phyloP scores from a whole-genome alignment of 306 rosid species.

The Ceratonia siliqua region DNA sequence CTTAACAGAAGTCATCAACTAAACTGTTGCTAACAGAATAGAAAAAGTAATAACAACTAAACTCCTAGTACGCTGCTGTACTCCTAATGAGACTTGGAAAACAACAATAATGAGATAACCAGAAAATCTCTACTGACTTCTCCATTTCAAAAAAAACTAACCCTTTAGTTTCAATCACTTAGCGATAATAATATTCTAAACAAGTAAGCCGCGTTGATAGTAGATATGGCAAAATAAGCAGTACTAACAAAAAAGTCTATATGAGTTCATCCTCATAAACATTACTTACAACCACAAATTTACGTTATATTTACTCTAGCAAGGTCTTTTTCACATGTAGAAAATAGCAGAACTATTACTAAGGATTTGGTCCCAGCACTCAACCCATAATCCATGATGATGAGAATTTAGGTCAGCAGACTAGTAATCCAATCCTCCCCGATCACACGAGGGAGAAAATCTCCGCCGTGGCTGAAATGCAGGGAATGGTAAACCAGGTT shows the following conservation, averaged over 20 bases:
- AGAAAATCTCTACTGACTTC: not conserved
- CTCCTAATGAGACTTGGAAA: not conserved
- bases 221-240: not conserved
- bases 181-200: not conserved
- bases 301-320: not conserved
- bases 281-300: constrained; percentile 21
- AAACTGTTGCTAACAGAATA: not conserved
- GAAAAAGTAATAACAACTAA: not conserved
- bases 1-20: not conserved
- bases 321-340: not conserved
- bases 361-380: constrained; percentile 8
- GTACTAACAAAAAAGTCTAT: not conserved
- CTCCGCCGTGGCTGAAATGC: constrained; percentile 1
- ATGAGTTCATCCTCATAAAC: not conserved
- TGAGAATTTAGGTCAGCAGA: not conserved
- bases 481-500: constrained; percentile 24
- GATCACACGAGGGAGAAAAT: constrained; percentile 33
- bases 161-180: not conserved
- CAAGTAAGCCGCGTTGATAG: not conserved
- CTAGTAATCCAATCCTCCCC: constrained; percentile 33
- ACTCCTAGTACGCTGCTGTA: not conserved
- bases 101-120: not conserved
- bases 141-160: not conserved
- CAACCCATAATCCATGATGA: not conserved
- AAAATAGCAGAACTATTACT: constrained; percentile 11